phyloP scores from a whole-genome alignment of 805 yeast species.

The Candida caryicola region DNA sequence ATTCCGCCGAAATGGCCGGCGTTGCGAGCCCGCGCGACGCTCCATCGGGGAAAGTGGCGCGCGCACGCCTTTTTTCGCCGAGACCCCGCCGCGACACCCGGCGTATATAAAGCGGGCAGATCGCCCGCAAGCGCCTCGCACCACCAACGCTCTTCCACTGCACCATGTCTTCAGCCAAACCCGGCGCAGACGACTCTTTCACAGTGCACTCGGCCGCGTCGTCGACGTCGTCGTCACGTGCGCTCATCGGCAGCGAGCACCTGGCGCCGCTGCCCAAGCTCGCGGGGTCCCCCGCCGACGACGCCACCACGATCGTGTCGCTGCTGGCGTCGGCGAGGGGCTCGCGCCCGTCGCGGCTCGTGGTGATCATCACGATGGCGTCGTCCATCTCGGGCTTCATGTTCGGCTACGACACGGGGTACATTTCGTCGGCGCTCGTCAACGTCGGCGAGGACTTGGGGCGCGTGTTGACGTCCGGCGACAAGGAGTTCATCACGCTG shows the following conservation, averaged over 20 bases:
- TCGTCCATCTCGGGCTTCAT: constrained; percentile 92
- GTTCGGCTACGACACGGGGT: constrained; percentile 98
- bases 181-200: background rate
- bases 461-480: constrained; percentile 61
- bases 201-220: constrained; percentile 1
- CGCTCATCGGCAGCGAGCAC: background rate
- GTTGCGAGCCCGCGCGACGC: no score
- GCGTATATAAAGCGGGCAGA: no score
- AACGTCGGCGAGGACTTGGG: constrained; percentile 73
- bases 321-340: background rate
- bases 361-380: constrained; percentile 64
- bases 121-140: no score
- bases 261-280: background rate
- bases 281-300: background rate
- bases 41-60: no score
- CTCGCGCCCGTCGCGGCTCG: constrained; percentile 52
- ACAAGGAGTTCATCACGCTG: constrained; percentile 86
- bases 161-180: background rate
- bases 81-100: no score
- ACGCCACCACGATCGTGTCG: background rate
- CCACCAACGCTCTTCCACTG: no score
- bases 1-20: no score
- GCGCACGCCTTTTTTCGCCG: background rate
- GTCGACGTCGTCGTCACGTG: constrained; percentile 4
- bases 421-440: constrained; percentile 89